These are phyloP conservation scores for Drosera capensis DNA, from an alignment of 148 eudicot species.

Conservation along the genomic window DNA sequence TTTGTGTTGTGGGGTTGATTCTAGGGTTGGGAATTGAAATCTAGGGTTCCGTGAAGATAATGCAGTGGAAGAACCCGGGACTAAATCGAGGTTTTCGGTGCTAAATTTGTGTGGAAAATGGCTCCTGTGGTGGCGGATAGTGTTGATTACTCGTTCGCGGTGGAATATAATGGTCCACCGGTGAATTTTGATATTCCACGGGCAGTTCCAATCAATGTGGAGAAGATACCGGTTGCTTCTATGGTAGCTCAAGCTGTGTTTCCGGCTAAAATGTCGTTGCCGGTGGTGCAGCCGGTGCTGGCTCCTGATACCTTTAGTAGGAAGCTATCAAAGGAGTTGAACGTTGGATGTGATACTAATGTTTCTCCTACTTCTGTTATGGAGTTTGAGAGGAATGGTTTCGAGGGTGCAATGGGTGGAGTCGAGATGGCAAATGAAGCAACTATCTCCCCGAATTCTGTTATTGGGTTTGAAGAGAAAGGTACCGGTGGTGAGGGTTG, in stretches of 20 bases:
- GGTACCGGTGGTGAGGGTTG: too few species aligned
- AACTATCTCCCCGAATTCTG: too few species aligned
- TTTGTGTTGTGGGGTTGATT: neutral
- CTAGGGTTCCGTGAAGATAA: neutral
- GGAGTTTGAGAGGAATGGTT: too few species aligned
- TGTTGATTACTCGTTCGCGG: slow-evolving; percentile 59
- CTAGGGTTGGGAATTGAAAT: neutral
- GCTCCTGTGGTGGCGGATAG: slow-evolving; percentile 18
- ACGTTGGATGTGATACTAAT: slow-evolving; percentile 3
- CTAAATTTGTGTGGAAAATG: slow-evolving; percentile 10
- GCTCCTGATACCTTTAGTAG: slow-evolving; percentile 14
- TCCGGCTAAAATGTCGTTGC: slow-evolving; percentile 27
- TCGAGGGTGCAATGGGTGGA: too few species aligned
- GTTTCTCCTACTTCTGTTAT: neutral
- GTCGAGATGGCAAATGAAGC: too few species aligned
- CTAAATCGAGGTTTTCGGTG: slow-evolving; percentile 8
- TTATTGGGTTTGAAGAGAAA: too few species aligned
- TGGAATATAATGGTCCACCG: slow-evolving; percentile 69
- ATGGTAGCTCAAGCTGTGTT: slow-evolving; percentile 20
- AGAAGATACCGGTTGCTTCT: slow-evolving; percentile 39
- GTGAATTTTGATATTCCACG: slow-evolving; percentile 30
- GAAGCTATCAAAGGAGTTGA: slow-evolving; percentile 4
- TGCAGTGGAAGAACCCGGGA: slow-evolving; percentile 9
- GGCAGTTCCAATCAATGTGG: slow-evolving; percentile 45
- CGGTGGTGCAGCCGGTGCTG: slow-evolving; percentile 54